Base-by-base conservation (phyloP, 2,329 filamentous ascomycete species). In the Pseudogymnoascus sp. region DNA sequence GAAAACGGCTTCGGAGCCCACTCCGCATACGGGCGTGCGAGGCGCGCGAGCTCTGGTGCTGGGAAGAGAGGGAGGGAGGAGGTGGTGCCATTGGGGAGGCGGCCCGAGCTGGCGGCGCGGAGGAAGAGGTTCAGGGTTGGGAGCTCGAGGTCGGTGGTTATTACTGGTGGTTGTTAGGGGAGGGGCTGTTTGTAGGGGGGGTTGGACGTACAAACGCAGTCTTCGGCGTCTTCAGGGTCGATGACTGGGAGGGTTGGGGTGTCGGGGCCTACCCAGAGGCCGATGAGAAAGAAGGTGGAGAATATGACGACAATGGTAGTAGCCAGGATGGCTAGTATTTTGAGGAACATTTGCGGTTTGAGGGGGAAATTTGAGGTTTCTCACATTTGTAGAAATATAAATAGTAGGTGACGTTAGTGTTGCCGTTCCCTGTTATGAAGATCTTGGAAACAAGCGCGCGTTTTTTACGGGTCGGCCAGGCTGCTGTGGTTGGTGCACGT, bases 1-100 rank as follows among this genome's bases (percentile, higher is more conserved):
- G 37, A 62, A 10, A 62, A 69, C 5, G 68, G 68, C n/a, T 63
- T 54, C 16, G 68, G 67, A 23, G 68, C 68, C 68, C 68, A 68
- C 5, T 69, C 67, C 1, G 54, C 57, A 39, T 69, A 69, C 40
- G 63, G 61, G n/a, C 63, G 37, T 3, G 14, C 23, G 23, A 68
- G 64, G 12, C 40, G 18, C 10, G 42, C 11, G 45, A 69, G 63
- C 36, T 65, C 64, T 29, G 45, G 37, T 21, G 39, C 26, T 1
- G 68, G 65, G 51, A 68, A 68, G 8, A 66, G 54, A 10, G 68
- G 64, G 14, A 68, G 63, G 31, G 63, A 34, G 5, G 65, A 67
- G 16, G 60, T 63, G 11, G 39, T 16, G 10, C 62, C 63, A 12
- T 65, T 64, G 7, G 68, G 67, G 64, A 69, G 67, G 26, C 63